Conservation (phyloP, 257 asterid genomes). For the Echites panduratus region DNA sequence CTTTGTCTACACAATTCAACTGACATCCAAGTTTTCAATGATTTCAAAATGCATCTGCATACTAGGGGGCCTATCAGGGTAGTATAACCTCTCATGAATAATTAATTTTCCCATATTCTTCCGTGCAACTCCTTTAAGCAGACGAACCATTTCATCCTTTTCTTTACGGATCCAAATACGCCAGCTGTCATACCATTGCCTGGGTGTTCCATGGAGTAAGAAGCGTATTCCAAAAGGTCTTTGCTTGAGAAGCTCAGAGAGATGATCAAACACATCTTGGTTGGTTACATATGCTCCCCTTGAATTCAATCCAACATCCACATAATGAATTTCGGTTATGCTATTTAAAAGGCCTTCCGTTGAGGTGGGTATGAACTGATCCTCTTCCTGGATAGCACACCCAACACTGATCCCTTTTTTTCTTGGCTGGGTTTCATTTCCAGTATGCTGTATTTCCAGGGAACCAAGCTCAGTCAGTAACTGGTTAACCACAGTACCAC, state of each 20-base stretch:
- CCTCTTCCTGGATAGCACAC: constrained; percentile 23
- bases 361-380: constrained; percentile 53
- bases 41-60: constrained; percentile 89
- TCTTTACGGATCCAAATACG: constrained; percentile 70
- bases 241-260: constrained; percentile 39
- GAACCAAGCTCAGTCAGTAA: constrained; percentile 65
- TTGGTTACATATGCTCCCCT: constrained; percentile 75
- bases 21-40: constrained; percentile 65
- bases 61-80: constrained; percentile 55
- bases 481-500: constrained; percentile 89
- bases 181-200: constrained; percentile 80
- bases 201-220: constrained; percentile 88
- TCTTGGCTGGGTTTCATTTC: constrained; percentile 20
- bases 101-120: constrained; percentile 50
- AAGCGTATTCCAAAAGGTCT: constrained; percentile 53
- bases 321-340: constrained; percentile 76
- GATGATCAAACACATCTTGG: constrained; percentile 45
- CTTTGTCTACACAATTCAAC: constrained; percentile 21
- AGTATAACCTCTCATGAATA: constrained; percentile 71
- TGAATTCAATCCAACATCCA: constrained; percentile 84
- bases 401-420: constrained; percentile 29
- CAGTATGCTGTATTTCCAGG: constrained; percentile 32
- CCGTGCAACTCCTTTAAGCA: constrained; percentile 54
- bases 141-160: constrained; percentile 56
- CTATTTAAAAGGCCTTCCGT: constrained; percentile 64